phyloP scores from a whole-genome alignment of 106 monocot species.

The Chionographis japonica region DNA sequence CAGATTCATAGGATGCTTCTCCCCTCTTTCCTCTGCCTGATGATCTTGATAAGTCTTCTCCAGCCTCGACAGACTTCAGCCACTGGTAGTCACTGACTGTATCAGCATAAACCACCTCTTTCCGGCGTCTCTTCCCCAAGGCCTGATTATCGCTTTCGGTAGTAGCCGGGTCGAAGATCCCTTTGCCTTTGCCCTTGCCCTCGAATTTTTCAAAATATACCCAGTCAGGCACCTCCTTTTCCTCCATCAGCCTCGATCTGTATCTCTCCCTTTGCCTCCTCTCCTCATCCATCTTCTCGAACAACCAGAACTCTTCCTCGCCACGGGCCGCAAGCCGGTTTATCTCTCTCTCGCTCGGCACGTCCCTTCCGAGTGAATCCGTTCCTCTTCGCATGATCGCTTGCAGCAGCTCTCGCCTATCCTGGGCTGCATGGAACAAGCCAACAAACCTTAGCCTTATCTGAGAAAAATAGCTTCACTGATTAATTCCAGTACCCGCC shows the following conservation, averaged over 20 bases:
- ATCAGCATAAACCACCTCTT: constrained; percentile 88
- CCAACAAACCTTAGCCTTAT: background rate
- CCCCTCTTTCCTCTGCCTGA: constrained; percentile 41
- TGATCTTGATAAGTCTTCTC: constrained; percentile 59
- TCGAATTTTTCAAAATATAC: constrained; percentile 39
- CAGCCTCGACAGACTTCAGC: constrained; percentile 77
- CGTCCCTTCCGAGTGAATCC: constrained; percentile 77
- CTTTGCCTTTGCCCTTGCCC: constrained; percentile 23
- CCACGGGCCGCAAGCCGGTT: constrained; percentile 82
- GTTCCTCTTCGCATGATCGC: constrained; percentile 89
- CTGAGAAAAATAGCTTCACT: too few species aligned
- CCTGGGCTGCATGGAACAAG: constrained; percentile 60
- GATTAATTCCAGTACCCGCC: too few species aligned
- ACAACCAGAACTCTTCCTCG: constrained; percentile 92
- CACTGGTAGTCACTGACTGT: constrained; percentile 80
- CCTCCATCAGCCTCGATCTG: constrained; percentile 82
- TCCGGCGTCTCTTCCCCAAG: constrained; percentile 66
- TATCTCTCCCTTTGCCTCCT: constrained; percentile 77
- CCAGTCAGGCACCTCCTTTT: constrained; percentile 95
- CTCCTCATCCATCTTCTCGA: constrained; percentile 97
- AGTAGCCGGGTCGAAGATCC: constrained; percentile 1
- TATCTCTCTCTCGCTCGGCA: constrained; percentile 95
- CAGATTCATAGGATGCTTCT: constrained; percentile 13
- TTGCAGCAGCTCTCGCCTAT: constrained; percentile 83
- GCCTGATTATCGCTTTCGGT: constrained; percentile 10